Evolutionary conservation across 2,329 filamentous ascomycete genomes (phyloP).

Genomic region (Gremmenia infestans): DNA sequence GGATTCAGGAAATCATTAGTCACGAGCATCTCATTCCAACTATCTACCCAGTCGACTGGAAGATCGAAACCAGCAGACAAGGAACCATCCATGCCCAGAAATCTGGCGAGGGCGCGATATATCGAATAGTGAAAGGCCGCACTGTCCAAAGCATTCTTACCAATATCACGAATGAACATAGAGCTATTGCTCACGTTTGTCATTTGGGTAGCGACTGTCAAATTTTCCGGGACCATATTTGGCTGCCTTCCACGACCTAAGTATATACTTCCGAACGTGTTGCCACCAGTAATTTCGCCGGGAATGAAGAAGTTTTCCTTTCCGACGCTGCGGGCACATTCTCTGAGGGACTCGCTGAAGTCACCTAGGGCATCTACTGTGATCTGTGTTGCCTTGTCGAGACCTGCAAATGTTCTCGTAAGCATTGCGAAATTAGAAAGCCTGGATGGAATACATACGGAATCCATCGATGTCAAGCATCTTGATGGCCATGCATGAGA

Average conservation of each 20-base stretch:
- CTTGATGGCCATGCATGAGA: slow-evolving; percentile 57
- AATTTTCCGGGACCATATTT: slow-evolving; percentile 30
- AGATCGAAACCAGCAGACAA: slow-evolving; percentile 41
- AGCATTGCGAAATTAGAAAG: too few relatives aligned
- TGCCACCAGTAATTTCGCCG: slow-evolving; percentile 59
- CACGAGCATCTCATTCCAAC: slow-evolving; percentile 50
- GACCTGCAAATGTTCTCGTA: too few relatives aligned
- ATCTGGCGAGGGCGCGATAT: slow-evolving; percentile 58
- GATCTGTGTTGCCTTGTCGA: slow-evolving; percentile 59
- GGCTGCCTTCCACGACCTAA: slow-evolving; percentile 56
- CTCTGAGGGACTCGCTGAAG: slow-evolving; percentile 51
- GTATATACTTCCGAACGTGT: slow-evolving; percentile 54
- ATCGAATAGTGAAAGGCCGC: slow-evolving; percentile 60
- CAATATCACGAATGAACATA: slow-evolving; percentile 42
- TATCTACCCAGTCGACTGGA: slow-evolving; percentile 43
- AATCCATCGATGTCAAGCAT: slow-evolving; percentile 61
- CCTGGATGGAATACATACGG: slow-evolving; percentile 38
- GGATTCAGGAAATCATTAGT: slow-evolving; percentile 57
- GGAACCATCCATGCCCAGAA: slow-evolving; percentile 37
- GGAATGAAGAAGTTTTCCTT: slow-evolving; percentile 61
- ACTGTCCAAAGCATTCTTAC: slow-evolving; percentile 50
- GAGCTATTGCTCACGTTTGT: slow-evolving; percentile 1
- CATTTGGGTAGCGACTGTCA: too few relatives aligned
- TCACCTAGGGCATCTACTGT: slow-evolving; percentile 56
- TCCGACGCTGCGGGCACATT: slow-evolving; percentile 50